These are phyloP conservation scores for Scheffersomyces illinoinensis DNA, from an alignment of 1,139 yeast genomes.

Conservation along the genomic window DNA sequence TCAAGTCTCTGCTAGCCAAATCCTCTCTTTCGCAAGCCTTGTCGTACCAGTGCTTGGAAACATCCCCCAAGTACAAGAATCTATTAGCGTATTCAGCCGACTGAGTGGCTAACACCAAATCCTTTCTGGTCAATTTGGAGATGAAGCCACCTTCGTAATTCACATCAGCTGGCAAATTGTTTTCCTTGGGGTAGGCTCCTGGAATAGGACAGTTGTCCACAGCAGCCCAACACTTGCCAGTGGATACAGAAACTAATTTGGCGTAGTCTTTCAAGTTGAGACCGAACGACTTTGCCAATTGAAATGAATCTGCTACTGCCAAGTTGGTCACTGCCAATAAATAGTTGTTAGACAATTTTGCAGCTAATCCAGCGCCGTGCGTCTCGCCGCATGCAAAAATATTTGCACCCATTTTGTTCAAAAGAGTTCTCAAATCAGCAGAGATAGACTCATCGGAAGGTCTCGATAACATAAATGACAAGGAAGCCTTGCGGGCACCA, in stretches of 20 bases:
- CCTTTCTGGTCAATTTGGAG: slow-evolving; percentile 56
- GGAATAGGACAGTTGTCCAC: slow-evolving; percentile 62
- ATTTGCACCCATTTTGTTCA: slow-evolving; percentile 53
- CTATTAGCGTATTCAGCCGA: slow-evolving; percentile 41
- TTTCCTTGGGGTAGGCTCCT: slow-evolving; percentile 47
- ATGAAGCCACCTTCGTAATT: slow-evolving; percentile 57
- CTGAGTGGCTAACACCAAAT: slow-evolving; percentile 54
- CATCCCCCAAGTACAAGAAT: slow-evolving; percentile 44
- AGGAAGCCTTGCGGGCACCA: slow-evolving; percentile 57
- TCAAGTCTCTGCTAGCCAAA: slow-evolving; percentile 45
- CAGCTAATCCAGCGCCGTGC: slow-evolving; percentile 60
- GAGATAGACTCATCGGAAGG: slow-evolving; percentile 26
- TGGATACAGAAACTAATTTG: slow-evolving; percentile 55
- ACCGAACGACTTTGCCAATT: slow-evolving; percentile 55
- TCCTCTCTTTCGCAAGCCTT: slow-evolving; percentile 47
- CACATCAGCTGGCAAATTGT: slow-evolving; percentile 46
- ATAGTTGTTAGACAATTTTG: slow-evolving; percentile 60
- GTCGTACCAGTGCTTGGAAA: slow-evolving; percentile 45
- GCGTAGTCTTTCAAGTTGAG: slow-evolving; percentile 52
- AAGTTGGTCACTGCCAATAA: slow-evolving; percentile 58
- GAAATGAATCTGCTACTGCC: slow-evolving; percentile 63
- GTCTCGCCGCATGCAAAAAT: slow-evolving; percentile 54
- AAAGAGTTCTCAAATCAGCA: slow-evolving; percentile 27
- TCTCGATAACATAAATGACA: slow-evolving; percentile 59
- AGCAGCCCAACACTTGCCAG: slow-evolving; percentile 63